These are phyloP conservation scores for Tylopilus balloui DNA, from an alignment of 768 basidiomycete species.

Conservation along the genomic window DNA sequence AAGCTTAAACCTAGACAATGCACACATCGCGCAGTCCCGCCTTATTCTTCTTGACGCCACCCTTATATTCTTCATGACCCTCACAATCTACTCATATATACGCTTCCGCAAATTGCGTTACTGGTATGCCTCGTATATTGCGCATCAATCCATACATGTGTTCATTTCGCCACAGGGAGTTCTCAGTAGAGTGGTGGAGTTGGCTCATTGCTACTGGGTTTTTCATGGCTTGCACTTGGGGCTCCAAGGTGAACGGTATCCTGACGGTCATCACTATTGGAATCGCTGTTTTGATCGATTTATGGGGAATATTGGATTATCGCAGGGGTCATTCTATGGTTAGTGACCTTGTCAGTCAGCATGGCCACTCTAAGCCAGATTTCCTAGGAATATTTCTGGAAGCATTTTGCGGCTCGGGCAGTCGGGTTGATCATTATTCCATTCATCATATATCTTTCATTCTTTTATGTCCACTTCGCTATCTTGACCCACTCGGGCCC, in stretches of 20 bases:
- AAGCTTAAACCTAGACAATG: constrained; percentile 65
- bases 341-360: constrained; percentile 1
- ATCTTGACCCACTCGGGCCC: constrained; percentile 85
- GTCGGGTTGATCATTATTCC: constrained; percentile 86
- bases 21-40: constrained; percentile 92
- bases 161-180: constrained; percentile 54
- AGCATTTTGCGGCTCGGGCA: constrained; percentile 83
- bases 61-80: constrained; percentile 91
- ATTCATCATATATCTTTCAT: constrained; percentile 83
- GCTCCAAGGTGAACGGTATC: constrained; percentile 96
- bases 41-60: constrained; percentile 93
- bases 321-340: constrained; percentile 80
- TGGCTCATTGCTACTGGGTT: constrained; percentile 89
- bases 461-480: constrained; percentile 95
- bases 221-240: constrained; percentile 95
- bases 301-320: constrained; percentile 91
- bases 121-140: constrained; percentile 42
- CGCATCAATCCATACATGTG: not conserved
- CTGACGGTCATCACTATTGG: constrained; percentile 88
- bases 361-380: not conserved
- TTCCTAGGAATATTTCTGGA: constrained; percentile 77
- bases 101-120: constrained; percentile 95
- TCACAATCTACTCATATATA: constrained; percentile 90
- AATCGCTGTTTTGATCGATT: constrained; percentile 84
- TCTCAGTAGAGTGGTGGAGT: constrained; percentile 87